Evolutionary conservation across 805 yeast genomes (phyloP).

Genomic region (Wickerhamiella brachini): DNA sequence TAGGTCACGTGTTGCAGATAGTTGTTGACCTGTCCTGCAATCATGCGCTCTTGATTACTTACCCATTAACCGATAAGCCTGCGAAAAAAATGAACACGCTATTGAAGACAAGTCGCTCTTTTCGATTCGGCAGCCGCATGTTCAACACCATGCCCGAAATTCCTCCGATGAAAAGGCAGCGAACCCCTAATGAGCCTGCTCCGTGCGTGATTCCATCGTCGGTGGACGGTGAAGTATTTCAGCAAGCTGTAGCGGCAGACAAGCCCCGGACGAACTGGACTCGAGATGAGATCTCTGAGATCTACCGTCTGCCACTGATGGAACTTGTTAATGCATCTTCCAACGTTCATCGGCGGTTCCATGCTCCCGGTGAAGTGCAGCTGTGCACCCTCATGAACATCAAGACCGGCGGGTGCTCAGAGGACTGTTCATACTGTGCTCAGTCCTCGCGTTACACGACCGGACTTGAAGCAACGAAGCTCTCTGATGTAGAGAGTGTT

Average conservation of each 20-base stretch:
- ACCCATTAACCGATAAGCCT: neutral
- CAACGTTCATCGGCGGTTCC: slow-evolving; percentile 49
- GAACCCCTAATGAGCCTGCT: neutral
- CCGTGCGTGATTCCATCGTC: neutral
- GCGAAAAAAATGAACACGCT: neutral
- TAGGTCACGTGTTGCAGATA: neutral
- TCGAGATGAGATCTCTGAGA: slow-evolving; percentile 40
- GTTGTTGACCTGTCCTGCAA: neutral
- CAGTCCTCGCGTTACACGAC: slow-evolving; percentile 59
- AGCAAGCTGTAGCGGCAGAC: neutral
- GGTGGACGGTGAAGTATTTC: neutral
- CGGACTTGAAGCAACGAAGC: slow-evolving; percentile 55
- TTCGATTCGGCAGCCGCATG: neutral
- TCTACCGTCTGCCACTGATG: slow-evolving; percentile 53
- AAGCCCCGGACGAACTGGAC: slow-evolving; percentile 34
- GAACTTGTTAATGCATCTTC: slow-evolving; percentile 49
- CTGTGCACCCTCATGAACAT: slow-evolving; percentile 62
- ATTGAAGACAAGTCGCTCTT: neutral
- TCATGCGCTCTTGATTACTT: neutral
- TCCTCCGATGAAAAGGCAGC: neutral
- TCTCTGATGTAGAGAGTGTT: slow-evolving; percentile 49
- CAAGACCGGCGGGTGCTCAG: slow-evolving; percentile 71
- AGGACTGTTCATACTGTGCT: slow-evolving; percentile 71
- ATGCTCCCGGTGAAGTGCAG: slow-evolving; percentile 58
- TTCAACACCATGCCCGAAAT: neutral